These are phyloP conservation scores for Quercus suber DNA, from an alignment of 306 rosid species.

Conservation along the genomic window DNA sequence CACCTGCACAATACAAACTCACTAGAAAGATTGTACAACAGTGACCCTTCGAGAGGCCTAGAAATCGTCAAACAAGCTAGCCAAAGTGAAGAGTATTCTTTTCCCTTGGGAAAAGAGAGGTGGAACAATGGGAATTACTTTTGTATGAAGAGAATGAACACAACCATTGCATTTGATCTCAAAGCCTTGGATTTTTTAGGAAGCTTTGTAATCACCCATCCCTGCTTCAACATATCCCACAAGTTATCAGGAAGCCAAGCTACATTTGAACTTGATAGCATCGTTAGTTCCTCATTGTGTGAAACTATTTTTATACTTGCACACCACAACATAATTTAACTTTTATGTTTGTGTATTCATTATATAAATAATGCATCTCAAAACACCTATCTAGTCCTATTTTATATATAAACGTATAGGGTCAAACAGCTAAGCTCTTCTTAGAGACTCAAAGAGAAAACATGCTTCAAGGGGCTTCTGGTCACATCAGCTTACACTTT, in stretches of 20 bases:
- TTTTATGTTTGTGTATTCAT: not conserved
- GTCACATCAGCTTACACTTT: not conserved
- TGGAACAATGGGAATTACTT: not conserved
- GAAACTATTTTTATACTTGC: not conserved
- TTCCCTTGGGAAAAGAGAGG: not conserved
- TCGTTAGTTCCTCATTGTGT: not conserved
- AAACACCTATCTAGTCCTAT: not conserved
- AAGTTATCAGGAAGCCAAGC: slow-evolving; percentile 21
- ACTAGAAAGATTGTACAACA: slow-evolving; percentile 6
- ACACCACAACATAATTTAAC: not conserved
- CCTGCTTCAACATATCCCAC: slow-evolving; percentile 44
- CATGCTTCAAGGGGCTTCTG: not conserved
- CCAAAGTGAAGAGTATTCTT: not conserved
- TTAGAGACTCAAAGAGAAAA: not conserved
- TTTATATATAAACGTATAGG: not conserved
- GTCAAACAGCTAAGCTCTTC: not conserved
- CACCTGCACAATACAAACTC: slow-evolving; percentile 54
- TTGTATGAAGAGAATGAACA: not conserved
- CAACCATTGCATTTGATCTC: slow-evolving; percentile 56
- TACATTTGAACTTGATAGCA: not conserved
- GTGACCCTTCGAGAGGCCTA: slow-evolving; percentile 1
- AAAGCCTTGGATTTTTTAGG: slow-evolving; percentile 40
- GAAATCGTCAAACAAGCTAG: not conserved
- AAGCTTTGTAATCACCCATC: slow-evolving; percentile 62
- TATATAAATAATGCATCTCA: not conserved